Evolutionary conservation across 1,139 yeast genomes (phyloP).

Genomic region (Sugiyamaella novakii): DNA sequence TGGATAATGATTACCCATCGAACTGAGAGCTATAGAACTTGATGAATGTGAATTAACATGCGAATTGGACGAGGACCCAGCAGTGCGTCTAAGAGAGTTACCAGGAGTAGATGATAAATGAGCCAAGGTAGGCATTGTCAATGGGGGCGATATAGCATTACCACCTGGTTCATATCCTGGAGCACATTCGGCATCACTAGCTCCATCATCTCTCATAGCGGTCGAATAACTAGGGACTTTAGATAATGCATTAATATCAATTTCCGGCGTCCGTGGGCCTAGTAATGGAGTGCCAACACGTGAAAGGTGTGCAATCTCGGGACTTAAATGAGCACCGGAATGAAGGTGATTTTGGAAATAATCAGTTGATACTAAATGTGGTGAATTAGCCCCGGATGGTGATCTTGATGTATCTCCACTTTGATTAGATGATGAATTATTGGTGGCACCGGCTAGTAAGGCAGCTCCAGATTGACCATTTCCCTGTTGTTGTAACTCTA

Average conservation of each 20-base stretch:
- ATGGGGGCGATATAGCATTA: slow-evolving; percentile 18
- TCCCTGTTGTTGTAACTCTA: slow-evolving; percentile 33
- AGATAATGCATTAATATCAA: slow-evolving; percentile 54
- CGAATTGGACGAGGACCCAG: slow-evolving; percentile 4
- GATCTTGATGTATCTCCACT: slow-evolving; percentile 24
- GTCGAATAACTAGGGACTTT: slow-evolving; percentile 82
- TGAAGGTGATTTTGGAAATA: slow-evolving; percentile 15
- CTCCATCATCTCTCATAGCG: slow-evolving; percentile 49
- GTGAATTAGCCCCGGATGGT: slow-evolving; percentile 36
- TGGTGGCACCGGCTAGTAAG: slow-evolving; percentile 11
- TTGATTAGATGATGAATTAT: slow-evolving; percentile 10
- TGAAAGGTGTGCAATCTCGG: slow-evolving; percentile 28
- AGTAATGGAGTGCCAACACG: slow-evolving; percentile 27
- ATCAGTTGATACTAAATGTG: slow-evolving; percentile 23
- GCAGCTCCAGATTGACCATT: neutral
- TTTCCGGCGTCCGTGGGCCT: slow-evolving; percentile 35
- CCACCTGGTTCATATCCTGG: slow-evolving; percentile 36
- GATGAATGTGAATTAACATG: slow-evolving; percentile 19
- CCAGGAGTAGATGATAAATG: slow-evolving; percentile 21
- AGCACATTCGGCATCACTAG: slow-evolving; percentile 35
- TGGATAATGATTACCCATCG: slow-evolving; percentile 9
- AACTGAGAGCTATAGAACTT: slow-evolving; percentile 7
- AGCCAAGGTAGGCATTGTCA: slow-evolving; percentile 19
- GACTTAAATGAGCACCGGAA: slow-evolving; percentile 23
- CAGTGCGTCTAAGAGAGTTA: slow-evolving; percentile 8